phyloP scores from a whole-genome alignment of 2,329 filamentous ascomycete species.

The Sarocladiaceae sp. region DNA sequence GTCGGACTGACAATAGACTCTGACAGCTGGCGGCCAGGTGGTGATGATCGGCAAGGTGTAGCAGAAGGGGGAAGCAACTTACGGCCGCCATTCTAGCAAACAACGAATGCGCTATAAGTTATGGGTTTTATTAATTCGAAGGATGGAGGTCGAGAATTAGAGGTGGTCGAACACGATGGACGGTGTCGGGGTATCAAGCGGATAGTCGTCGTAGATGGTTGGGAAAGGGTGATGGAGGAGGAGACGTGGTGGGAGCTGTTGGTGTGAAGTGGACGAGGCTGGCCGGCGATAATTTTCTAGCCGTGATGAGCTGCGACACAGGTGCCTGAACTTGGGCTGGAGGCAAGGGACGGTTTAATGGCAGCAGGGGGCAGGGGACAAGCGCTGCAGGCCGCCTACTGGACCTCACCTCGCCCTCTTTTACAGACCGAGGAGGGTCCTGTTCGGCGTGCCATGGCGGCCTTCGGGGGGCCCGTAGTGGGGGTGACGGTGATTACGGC shows the following conservation, averaged over 20 bases:
- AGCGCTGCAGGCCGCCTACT: no score
- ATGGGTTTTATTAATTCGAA: background rate
- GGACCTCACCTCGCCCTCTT: no score
- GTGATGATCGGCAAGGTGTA: background rate
- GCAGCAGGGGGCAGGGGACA: no score
- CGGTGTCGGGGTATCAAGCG: conserved; percentile 1
- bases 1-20: background rate
- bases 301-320: background rate
- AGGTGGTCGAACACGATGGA: background rate
- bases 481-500: background rate
- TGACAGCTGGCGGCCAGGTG: background rate
- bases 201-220: background rate
- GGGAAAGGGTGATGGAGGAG: conserved; percentile 2
- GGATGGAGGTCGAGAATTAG: background rate
- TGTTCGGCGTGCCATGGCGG: background rate
- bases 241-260: conserved; percentile 3
- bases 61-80: conserved; percentile 8
- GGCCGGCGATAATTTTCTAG: conserved; percentile 9
- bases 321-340: no score
- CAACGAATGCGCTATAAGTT: conserved; percentile 3
- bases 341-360: no score
- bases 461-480: background rate
- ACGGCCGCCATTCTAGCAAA: conserved; percentile 8
- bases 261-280: conserved; percentile 8
- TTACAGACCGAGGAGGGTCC: conserved; percentile 1